These are phyloP conservation scores for Kwoniella botswanensis DNA, from an alignment of 768 basidiomycete species.

Conservation along the genomic window DNA sequence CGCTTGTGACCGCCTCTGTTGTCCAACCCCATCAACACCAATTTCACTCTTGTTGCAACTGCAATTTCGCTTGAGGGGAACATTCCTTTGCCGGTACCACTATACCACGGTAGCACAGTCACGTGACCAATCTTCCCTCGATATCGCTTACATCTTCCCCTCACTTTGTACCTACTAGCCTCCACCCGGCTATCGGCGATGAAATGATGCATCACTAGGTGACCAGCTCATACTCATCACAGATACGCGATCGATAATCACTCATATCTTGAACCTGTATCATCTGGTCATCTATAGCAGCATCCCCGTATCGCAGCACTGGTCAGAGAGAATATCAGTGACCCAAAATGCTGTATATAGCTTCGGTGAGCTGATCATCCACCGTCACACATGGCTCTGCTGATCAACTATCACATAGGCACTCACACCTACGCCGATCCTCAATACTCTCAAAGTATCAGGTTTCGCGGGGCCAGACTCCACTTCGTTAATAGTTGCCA, in stretches of 20 bases:
- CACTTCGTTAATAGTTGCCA: slow-evolving; percentile 49
- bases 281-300: no score
- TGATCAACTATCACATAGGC: slow-evolving; percentile 35
- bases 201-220: neutral
- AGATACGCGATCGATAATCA: slow-evolving; percentile 7
- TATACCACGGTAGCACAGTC: neutral
- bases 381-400: neutral
- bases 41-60: no score
- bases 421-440: slow-evolving; percentile 52
- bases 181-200: slow-evolving; percentile 15
- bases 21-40: slow-evolving; percentile 5
- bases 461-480: slow-evolving; percentile 30
- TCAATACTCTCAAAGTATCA: slow-evolving; percentile 37
- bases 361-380: slow-evolving; percentile 37
- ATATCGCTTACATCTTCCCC: neutral
- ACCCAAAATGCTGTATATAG: slow-evolving; percentile 50
- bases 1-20: neutral
- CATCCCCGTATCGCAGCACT: no score
- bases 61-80: neutral
- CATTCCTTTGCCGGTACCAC: neutral
- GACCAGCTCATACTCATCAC: neutral
- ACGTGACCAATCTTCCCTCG: neutral
- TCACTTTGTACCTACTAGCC: neutral
- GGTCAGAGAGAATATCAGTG: no score
- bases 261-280: neutral